Base-by-base conservation (phyloP, 805 yeast species). In the Candida chilensis region DNA sequence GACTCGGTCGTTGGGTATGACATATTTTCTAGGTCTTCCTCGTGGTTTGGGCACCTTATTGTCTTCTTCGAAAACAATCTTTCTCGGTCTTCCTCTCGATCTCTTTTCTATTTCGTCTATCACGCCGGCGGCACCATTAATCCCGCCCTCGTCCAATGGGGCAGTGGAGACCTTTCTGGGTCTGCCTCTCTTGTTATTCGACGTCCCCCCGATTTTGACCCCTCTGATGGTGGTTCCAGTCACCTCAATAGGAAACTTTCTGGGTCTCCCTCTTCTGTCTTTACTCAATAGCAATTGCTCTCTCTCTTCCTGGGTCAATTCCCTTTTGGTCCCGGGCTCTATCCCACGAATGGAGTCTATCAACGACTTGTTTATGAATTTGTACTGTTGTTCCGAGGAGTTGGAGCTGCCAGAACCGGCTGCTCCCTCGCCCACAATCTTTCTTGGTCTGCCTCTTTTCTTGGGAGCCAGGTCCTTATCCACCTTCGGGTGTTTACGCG, bases 191-290 rank as follows among this genome's bases (percentile, higher is more conserved):
- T 22, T 12, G 11, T 22, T 22, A 7, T 22, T 12, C 6, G 25
- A n/a, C 13, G 50, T 44, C 5, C 68, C 68, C 30, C 51, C 58
- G 4, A 62, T 60, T 28, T 63, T 44, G 19, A 62, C 52, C 2
- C 68, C 68, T 37, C 54, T 59, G 26, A 62, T 61, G 9, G 67
- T 62, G 5, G 60, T 43, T 1, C 67, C 71, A 5, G 64, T 57
- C 33, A 59, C 61, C 33, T 60, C 70, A n/a, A 59, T 47, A 1
- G 72, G 67, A 32, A 61, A 61, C 40, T 68, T 68, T 38, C 73
- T 50, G 2, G 74, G 74, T 38, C 75, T 50, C 10, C 75, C 75
- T 24, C 73, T 34, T 47, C 59, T 52, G 48, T 65, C 61, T 42
- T 68, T 61, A 42, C 48, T 60, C 31, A 48, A 45, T 17, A 62